These are phyloP conservation scores for Trichoderma asperellum DNA, from an alignment of 2,329 filamentous ascomycete species.

Conservation along the genomic window DNA sequence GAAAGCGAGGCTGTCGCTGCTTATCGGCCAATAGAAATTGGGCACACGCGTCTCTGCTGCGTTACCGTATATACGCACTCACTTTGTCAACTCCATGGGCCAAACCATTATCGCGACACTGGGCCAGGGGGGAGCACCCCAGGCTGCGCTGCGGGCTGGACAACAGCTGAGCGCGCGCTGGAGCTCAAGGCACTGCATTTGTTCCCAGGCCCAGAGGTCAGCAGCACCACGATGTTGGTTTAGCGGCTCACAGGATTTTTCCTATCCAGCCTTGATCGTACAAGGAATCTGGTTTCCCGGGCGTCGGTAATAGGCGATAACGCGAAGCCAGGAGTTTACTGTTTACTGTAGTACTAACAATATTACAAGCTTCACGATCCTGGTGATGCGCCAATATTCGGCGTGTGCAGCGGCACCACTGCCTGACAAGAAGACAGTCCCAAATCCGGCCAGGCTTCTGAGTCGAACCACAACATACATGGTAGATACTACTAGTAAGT, in stretches of 20 bases:
- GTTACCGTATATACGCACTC: no score
- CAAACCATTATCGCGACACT: not conserved
- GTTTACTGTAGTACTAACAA: not conserved
- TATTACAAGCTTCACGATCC: not conserved
- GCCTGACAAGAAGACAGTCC: not conserved
- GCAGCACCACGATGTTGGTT: not conserved
- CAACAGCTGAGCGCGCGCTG: not conserved
- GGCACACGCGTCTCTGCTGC: not conserved
- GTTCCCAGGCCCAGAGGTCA: not conserved
- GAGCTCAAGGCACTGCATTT: not conserved
- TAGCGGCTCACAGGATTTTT: not conserved
- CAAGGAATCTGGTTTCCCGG: not conserved
- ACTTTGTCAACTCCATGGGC: not conserved
- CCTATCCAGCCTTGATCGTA: not conserved
- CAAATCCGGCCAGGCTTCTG: not conserved
- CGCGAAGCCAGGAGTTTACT: not conserved
- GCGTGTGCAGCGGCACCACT: not conserved
- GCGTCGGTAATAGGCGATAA: not conserved
- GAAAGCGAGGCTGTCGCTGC: not conserved
- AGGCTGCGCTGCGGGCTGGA: not conserved
- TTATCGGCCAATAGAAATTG: not conserved
- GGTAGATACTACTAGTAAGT: no score
- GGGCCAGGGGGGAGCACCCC: not conserved
- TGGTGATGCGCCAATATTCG: not conserved
- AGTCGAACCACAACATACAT: not conserved